Percentiles rank a stretch among this genome's conserved stretches.
Evolutionary conservation across 345 rosid genomes (phyloP).

Genomic region (Erodium maritimum): DNA sequence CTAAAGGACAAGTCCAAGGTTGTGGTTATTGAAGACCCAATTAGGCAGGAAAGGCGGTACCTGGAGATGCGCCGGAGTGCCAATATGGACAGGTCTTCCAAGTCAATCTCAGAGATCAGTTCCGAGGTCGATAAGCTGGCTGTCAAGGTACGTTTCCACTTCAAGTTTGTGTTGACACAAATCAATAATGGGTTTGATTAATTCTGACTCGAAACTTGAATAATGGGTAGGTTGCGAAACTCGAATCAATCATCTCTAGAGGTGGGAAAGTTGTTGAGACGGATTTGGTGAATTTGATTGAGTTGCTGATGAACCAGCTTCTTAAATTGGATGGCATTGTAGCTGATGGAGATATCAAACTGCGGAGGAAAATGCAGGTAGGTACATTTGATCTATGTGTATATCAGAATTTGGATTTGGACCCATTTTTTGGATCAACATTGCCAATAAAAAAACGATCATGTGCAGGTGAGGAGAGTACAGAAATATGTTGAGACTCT

Average conservation of each 20-base stretch:
- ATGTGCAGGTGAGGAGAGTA: conserved; percentile 69
- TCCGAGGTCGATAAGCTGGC: conserved; percentile 82
- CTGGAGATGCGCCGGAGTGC: conserved; percentile 79
- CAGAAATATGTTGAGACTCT: conserved; percentile 85
- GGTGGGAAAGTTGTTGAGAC: conserved; percentile 82
- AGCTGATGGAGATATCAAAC: conserved; percentile 80
- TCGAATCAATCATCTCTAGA: conserved; percentile 56
- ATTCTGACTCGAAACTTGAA: conserved; percentile 5
- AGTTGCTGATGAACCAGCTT: conserved; percentile 86
- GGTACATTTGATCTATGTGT: too few species aligned
- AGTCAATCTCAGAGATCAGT: conserved; percentile 82
- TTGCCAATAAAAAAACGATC: too few species aligned
- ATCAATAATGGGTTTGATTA: too few species aligned
- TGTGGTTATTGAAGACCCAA: conserved; percentile 77
- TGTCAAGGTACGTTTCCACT: conserved; percentile 38
- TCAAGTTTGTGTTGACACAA: neutral
- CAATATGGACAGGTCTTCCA: conserved; percentile 79
- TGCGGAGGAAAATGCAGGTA: conserved; percentile 98
- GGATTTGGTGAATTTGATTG: conserved; percentile 48
- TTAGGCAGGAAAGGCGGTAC: conserved; percentile 76
- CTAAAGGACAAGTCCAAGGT: conserved; percentile 89
- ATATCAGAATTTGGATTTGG: too few species aligned
- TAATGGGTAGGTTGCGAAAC: conserved; percentile 63
- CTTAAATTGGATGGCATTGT: conserved; percentile 77
- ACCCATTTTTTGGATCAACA: neutral